Conservation (phyloP, 345 rosid genomes). For the Dovyalis caffra region DNA sequence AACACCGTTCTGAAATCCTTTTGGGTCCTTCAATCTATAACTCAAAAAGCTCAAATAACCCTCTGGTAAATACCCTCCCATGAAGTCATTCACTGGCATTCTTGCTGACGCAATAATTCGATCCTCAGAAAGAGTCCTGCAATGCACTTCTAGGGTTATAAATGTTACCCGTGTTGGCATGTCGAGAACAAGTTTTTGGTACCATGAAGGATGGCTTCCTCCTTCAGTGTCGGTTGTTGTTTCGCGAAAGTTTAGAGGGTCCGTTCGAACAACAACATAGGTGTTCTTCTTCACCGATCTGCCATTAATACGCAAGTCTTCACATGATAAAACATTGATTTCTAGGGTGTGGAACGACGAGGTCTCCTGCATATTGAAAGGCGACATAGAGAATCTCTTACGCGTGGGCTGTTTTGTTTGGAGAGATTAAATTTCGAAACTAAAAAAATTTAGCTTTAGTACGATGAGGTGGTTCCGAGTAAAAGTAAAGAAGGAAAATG, state of each 20-base stretch:
- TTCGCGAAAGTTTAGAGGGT: neutral
- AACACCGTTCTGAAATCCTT: slow-evolving; percentile 16
- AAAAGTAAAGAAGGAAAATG: neutral
- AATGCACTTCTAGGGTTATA: slow-evolving; percentile 16
- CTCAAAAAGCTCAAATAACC: slow-evolving; percentile 22
- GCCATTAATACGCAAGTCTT: slow-evolving; percentile 15
- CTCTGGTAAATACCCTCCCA: slow-evolving; percentile 19
- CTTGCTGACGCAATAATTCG: slow-evolving; percentile 17
- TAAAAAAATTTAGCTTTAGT: too few species aligned
- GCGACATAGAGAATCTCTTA: neutral
- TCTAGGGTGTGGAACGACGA: neutral
- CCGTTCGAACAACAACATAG: slow-evolving; percentile 14
- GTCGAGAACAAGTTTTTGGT: slow-evolving; percentile 16
- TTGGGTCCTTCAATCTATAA: slow-evolving; percentile 24
- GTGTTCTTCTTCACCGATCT: slow-evolving; percentile 14
- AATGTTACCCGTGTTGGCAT: neutral
- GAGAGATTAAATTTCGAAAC: neutral
- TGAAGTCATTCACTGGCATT: slow-evolving; percentile 27
- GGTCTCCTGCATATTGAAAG: neutral
- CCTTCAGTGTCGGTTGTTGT: slow-evolving; percentile 13
- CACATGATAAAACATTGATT: slow-evolving; percentile 20
- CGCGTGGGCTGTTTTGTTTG: neutral
- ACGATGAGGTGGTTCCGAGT: neutral
- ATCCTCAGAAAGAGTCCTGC: neutral
- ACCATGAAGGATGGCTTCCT: slow-evolving; percentile 19